phyloP scores from a whole-genome alignment of 1,139 yeast genomes.

The Martiniozyma asiatica region DNA sequence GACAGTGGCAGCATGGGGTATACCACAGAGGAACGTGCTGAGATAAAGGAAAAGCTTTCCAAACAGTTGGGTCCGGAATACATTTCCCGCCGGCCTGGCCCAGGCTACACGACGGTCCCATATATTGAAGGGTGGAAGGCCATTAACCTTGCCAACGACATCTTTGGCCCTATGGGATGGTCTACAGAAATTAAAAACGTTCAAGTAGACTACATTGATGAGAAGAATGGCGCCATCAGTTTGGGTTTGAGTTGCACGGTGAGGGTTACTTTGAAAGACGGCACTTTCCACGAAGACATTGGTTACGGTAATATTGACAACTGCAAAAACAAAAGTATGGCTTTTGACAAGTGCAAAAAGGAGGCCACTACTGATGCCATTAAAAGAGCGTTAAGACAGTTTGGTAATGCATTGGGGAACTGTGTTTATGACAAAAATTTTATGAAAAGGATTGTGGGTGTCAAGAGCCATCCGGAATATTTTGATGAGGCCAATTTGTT shows the following conservation, averaged over 20 bases:
- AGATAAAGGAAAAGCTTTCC: no score
- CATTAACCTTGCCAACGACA: constrained; percentile 63
- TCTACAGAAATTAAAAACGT: constrained; percentile 52
- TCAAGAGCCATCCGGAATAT: constrained; percentile 37
- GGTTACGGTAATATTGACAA: constrained; percentile 75
- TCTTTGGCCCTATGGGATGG: constrained; percentile 81
- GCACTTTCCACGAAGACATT: constrained; percentile 68
- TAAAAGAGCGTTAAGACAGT: constrained; percentile 64
- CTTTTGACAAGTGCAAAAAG: constrained; percentile 71
- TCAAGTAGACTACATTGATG: constrained; percentile 63
- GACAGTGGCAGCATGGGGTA: no score
- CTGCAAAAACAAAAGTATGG: constrained; percentile 57
- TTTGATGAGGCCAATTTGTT: constrained; percentile 37
- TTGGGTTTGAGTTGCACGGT: constrained; percentile 64
- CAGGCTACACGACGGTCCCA: constrained; percentile 55
- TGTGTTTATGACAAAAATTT: constrained; percentile 66
- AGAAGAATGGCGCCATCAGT: constrained; percentile 41
- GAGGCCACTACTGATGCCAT: constrained; percentile 76
- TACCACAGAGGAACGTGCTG: constrained; percentile 28
- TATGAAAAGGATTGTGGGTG: constrained; percentile 41
- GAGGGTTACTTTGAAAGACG: constrained; percentile 60
- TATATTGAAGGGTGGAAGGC: constrained; percentile 80
- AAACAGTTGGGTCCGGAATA: constrained; percentile 89
- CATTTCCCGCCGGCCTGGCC: constrained; percentile 71
- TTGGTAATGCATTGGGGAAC: constrained; percentile 72